Evolutionary conservation across 2,329 filamentous ascomycete species (phyloP).

Genomic region (Sphaerulina musiva): DNA sequence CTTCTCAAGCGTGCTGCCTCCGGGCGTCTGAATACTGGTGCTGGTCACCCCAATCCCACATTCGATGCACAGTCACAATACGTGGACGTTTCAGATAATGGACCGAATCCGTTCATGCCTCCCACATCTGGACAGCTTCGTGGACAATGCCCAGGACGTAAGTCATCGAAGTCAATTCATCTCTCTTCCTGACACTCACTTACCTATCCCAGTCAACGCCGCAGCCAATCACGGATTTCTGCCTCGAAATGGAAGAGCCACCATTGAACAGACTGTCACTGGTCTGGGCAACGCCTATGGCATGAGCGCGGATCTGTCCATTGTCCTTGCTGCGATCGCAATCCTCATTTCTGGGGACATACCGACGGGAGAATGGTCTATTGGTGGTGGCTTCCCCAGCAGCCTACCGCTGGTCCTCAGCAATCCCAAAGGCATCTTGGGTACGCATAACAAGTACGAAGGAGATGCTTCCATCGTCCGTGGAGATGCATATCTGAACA

Average conservation of each 20-base stretch:
- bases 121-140: slow-evolving; percentile 25
- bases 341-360: slow-evolving; percentile 21
- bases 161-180: neutral
- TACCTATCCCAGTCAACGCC: neutral
- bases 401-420: slow-evolving; percentile 16
- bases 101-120: slow-evolving; percentile 25
- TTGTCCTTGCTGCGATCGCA: slow-evolving; percentile 29
- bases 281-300: slow-evolving; percentile 27
- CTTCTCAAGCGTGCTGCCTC: slow-evolving; percentile 10
- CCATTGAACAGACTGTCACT: slow-evolving; percentile 9
- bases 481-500: slow-evolving; percentile 25
- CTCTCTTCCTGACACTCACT: neutral
- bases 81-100: slow-evolving; percentile 21
- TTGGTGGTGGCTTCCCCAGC: slow-evolving; percentile 22
- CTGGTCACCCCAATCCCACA: slow-evolving; percentile 16
- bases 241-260: slow-evolving; percentile 9
- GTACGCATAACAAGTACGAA: slow-evolving; percentile 35
- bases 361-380: slow-evolving; percentile 22
- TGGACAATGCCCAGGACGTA: slow-evolving; percentile 25
- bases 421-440: slow-evolving; percentile 23
- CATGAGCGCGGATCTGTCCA: slow-evolving; percentile 25
- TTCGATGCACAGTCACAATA: slow-evolving; percentile 17
- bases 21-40: slow-evolving; percentile 15
- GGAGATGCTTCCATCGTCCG: slow-evolving; percentile 28
- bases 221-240: slow-evolving; percentile 26